These are phyloP conservation scores for Cercospora sp. DNA, from an alignment of 2,329 filamentous ascomycete genomes.

Conservation along the genomic window DNA sequence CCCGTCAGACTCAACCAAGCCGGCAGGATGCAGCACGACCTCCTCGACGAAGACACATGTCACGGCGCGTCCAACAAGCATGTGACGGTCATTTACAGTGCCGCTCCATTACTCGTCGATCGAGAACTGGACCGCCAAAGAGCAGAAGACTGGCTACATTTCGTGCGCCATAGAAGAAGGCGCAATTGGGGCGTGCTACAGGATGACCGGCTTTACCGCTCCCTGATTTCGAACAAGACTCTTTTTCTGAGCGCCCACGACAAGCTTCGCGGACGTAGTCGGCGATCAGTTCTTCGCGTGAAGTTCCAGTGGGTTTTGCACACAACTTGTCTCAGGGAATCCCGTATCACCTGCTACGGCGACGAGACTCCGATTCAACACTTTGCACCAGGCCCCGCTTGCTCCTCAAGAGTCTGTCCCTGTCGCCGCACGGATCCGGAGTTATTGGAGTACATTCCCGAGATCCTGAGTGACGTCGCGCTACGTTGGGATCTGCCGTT, in stretches of 20 bases:
- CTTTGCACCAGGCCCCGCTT: not conserved
- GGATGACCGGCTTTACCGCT: not conserved
- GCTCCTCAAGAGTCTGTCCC: not conserved
- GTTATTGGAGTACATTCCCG: not conserved
- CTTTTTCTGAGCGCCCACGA: not conserved
- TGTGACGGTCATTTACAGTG: not conserved
- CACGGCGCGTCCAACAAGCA: not conserved
- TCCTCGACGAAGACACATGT: not conserved
- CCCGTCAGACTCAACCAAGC: not conserved
- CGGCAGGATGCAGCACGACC: not conserved
- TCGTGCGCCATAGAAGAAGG: not conserved
- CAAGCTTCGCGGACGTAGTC: not conserved
- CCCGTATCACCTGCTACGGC: not conserved
- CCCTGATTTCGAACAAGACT: not conserved
- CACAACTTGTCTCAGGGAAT: not conserved
- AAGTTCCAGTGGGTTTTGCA: not conserved
- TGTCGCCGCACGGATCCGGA: not conserved
- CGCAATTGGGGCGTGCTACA: not conserved
- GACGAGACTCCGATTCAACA: not conserved
- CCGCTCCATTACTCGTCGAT: not conserved
- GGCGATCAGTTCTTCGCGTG: not conserved
- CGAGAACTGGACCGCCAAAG: not conserved
- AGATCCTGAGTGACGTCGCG: not conserved
- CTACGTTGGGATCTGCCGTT: not conserved
- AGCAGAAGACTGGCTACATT: not conserved